Base-by-base conservation (phyloP, 1,284 basidiomycete species). In the Melampsora occidentalis region DNA sequence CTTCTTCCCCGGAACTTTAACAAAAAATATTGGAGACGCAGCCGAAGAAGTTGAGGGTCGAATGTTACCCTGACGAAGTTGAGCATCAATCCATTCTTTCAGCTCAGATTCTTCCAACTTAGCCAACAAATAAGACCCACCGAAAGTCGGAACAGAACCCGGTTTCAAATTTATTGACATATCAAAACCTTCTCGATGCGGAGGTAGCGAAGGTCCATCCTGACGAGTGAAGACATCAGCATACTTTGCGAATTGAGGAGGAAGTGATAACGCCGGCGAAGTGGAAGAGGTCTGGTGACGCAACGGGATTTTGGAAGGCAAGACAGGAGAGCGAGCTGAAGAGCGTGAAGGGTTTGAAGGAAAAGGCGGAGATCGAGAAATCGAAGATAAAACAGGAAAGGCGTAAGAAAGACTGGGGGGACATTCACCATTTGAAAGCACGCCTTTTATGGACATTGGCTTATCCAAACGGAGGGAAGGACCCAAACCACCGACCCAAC, bases 1-100 rank as follows among this genome's bases (percentile, higher is more conserved):
- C 0, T 59, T 57, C 28, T 78, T 78, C n/a, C 79, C 78, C 53
- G 77, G 75, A 31, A 72, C 69, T 6, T 71, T 75, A 0, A 79
- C 57, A 61, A 79, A 79, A 28, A 79, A 75, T 22, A 78, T 71
- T 0, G 76, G 76, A 9, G 78, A 49, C 0, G 49, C 64, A 0
- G 72, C 53, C 31, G 48, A 22, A 35, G 68, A 70, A n/a, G 68
- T 7, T 1, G 68, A 70, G n/a, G 59, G 25, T 16, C 68, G 14
- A 14, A 70, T 61, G 18, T 59, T 59, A n/a, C 68, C 68, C 33
- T 61, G 28, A 57, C 33, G 28, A 48, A 61, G 33, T 35, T 39
- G 31, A 6, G 7, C 68, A 59, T 57, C 25, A 7, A 70, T 20
- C 20, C 59, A 70, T 0, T 1, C 22, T 10, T 35, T 33, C 68